A percentile compares a stretch with the other conserved stretches of the same genome.
These are phyloP conservation scores for Penicillium coffeae DNA, from an alignment of 495 filamentous ascomycete genomes.

Conservation along the genomic window DNA sequence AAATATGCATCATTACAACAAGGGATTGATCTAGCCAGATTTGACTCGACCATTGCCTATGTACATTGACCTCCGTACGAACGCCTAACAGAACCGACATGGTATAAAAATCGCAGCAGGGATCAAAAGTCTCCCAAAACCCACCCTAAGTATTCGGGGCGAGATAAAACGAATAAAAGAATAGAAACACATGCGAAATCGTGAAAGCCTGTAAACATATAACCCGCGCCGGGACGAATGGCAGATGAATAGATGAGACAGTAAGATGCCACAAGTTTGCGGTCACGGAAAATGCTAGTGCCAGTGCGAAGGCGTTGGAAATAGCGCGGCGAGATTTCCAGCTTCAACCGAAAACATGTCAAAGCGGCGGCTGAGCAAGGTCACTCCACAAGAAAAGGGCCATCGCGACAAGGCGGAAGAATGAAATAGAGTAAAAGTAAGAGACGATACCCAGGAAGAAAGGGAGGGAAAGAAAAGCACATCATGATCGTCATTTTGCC, in stretches of 20 bases:
- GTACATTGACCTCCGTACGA: constrained; percentile 5
- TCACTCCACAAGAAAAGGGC: constrained; percentile 3
- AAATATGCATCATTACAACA: neutral
- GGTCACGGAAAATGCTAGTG: neutral
- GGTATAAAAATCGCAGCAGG: constrained; percentile 19
- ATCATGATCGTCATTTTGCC: constrained; percentile 27
- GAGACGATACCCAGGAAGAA: no score
- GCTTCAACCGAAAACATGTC: neutral
- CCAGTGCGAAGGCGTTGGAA: constrained; percentile 14
- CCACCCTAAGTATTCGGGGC: neutral
- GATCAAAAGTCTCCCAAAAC: constrained; percentile 6
- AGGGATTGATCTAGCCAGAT: constrained; percentile 11
- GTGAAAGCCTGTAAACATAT: constrained; percentile 24
- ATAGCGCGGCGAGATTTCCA: neutral
- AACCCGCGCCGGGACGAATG: constrained; percentile 24
- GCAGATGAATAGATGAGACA: constrained; percentile 20
- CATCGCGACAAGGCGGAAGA: constrained; percentile 3
- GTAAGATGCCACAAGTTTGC: constrained; percentile 17
- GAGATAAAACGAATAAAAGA: constrained; percentile 3
- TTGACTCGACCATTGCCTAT: constrained; percentile 15
- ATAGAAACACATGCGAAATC: constrained; percentile 10
- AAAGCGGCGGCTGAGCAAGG: neutral
- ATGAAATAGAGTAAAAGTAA: constrained; percentile 11
- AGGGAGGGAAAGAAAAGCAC: constrained; percentile 6
- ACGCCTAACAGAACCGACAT: constrained; percentile 6